A percentile compares a stretch with the other conserved stretches of the same genome.
phyloP scores from a whole-genome alignment of 768 basidiomycete genomes.

The Lentinula detonsa region DNA sequence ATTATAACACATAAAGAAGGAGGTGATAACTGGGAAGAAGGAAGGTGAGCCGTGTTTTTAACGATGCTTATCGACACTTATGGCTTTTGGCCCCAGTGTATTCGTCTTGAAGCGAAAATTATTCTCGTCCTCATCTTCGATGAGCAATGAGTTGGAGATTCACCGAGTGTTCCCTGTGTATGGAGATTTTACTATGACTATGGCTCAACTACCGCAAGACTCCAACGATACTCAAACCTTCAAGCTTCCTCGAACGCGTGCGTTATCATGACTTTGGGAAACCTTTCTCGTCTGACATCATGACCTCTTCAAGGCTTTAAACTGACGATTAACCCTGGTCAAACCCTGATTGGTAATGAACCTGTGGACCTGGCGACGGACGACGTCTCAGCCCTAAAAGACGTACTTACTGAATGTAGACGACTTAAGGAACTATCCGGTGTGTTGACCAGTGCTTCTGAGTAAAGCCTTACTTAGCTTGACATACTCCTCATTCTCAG shows the following conservation, averaged over 20 bases:
- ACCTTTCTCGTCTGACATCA: neutral
- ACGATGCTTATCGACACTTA: neutral
- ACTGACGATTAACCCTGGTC: slow-evolving; percentile 9
- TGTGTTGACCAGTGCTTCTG: slow-evolving; percentile 17
- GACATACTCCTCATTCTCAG: neutral
- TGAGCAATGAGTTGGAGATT: slow-evolving; percentile 36
- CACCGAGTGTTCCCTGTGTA: slow-evolving; percentile 54
- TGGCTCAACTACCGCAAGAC: slow-evolving; percentile 45
- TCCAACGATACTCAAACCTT: slow-evolving; percentile 21
- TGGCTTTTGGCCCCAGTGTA: slow-evolving; percentile 2
- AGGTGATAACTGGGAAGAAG: slow-evolving; percentile 41
- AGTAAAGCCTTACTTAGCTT: neutral
- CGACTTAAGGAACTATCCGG: slow-evolving; percentile 46
- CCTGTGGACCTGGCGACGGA: slow-evolving; percentile 40
- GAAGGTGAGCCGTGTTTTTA: slow-evolving; percentile 33
- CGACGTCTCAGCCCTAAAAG: slow-evolving; percentile 41
- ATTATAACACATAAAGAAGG: slow-evolving; percentile 43
- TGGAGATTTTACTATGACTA: slow-evolving; percentile 44
- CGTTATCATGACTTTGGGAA: slow-evolving; percentile 3
- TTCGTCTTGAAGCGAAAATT: slow-evolving; percentile 34
- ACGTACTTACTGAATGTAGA: slow-evolving; percentile 49
- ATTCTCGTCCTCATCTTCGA: slow-evolving; percentile 25
- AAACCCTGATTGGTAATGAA: slow-evolving; percentile 8
- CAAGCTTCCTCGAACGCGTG: slow-evolving; percentile 34
- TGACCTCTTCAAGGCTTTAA: slow-evolving; percentile 5